These are phyloP conservation scores for Pseudodiploospora longispora DNA, from an alignment of 2,329 filamentous ascomycete genomes.

Conservation along the genomic window DNA sequence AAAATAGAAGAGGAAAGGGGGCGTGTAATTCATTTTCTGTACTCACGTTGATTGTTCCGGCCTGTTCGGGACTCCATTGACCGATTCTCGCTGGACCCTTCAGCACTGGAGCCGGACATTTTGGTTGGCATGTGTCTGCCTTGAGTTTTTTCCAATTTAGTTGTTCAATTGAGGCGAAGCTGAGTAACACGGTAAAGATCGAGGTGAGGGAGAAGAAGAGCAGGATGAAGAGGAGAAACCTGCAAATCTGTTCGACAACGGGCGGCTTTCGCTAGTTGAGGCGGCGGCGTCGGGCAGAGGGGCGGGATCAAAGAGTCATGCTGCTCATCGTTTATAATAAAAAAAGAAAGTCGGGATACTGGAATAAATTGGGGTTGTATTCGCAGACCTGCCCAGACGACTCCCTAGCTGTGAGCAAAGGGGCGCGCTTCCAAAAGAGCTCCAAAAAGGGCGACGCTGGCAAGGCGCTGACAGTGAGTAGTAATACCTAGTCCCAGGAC, in stretches of 20 bases:
- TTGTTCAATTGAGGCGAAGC: too few relatives aligned
- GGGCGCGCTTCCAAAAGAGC: too few relatives aligned
- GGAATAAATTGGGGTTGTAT: too few relatives aligned
- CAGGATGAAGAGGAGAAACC: not conserved
- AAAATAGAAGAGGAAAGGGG: not conserved
- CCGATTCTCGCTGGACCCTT: constrained; percentile 32
- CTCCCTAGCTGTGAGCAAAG: too few relatives aligned
- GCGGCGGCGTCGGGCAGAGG: constrained; percentile 4
- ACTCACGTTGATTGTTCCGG: constrained; percentile 75
- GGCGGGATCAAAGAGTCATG: constrained; percentile 6
- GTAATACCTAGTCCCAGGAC: too few relatives aligned
- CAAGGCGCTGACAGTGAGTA: too few relatives aligned
- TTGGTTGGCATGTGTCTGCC: constrained; percentile 11
- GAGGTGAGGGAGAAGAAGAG: too few relatives aligned
- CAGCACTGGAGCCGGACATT: constrained; percentile 29
- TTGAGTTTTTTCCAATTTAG: not conserved
- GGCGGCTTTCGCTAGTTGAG: constrained; percentile 6
- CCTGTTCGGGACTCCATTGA: constrained; percentile 69
- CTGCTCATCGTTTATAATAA: not conserved
- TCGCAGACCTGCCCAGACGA: too few relatives aligned
- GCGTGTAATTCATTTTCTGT: not conserved
- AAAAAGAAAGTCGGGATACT: too few relatives aligned
- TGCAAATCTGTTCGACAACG: constrained; percentile 3
- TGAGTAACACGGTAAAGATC: too few relatives aligned
- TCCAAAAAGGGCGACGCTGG: too few relatives aligned